phyloP scores from a whole-genome alignment of 352 stramenopile genomes.

The Globisporangium iwayamae region DNA sequence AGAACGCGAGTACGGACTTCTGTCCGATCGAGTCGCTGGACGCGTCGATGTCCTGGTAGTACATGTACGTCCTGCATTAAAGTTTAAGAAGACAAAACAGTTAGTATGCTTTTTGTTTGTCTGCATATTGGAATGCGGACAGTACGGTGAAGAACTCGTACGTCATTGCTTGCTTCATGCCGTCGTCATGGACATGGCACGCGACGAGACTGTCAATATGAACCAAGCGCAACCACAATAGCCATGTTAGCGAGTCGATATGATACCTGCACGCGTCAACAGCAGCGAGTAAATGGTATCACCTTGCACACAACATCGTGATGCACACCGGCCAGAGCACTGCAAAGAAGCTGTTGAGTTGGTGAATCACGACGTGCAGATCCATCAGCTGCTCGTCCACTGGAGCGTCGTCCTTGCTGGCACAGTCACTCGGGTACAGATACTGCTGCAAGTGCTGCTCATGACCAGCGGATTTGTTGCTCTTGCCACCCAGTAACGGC shows the following conservation, averaged over 20 bases:
- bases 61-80: slow-evolving; percentile 67
- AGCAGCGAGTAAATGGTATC: neutral
- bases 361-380: slow-evolving; percentile 37
- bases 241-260: neutral
- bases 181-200: slow-evolving; percentile 41
- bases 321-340: slow-evolving; percentile 69
- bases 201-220: slow-evolving; percentile 36
- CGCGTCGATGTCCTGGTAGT: slow-evolving; percentile 69
- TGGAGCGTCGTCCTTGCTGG: slow-evolving; percentile 1
- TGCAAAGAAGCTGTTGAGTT: slow-evolving; percentile 76
- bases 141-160: slow-evolving; percentile 16
- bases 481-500: slow-evolving; percentile 40
- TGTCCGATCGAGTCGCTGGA: slow-evolving; percentile 31
- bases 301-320: slow-evolving; percentile 73
- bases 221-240: neutral
- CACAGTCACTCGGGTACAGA: neutral
- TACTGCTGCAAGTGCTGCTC: slow-evolving; percentile 11
- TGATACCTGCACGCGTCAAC: neutral
- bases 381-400: slow-evolving; percentile 22
- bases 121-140: too few species aligned
- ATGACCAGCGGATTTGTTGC: neutral
- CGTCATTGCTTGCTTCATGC: slow-evolving; percentile 54
- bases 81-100: neutral
- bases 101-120: neutral
- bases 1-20: slow-evolving; percentile 56